These are phyloP conservation scores for Fusarium sp. DNA, from an alignment of 2,329 filamentous ascomycete genomes.

Conservation along the genomic window DNA sequence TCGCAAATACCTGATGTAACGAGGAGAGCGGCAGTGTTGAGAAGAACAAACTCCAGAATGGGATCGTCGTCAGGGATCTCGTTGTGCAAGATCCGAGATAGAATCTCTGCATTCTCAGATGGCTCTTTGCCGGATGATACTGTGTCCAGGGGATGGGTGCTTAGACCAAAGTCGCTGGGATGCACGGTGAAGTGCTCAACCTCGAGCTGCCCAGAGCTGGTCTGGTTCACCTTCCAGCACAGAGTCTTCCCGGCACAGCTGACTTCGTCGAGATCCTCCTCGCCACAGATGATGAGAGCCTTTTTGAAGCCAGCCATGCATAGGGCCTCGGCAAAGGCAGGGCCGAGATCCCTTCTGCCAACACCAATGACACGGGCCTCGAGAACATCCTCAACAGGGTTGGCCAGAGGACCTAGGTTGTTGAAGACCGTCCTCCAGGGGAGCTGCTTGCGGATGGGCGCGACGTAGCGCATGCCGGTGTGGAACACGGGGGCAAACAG, in stretches of 20 bases:
- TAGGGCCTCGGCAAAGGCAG: constrained; percentile 89
- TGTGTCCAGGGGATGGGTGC: constrained; percentile 76
- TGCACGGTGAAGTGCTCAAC: constrained; percentile 83
- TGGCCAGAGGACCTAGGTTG: constrained; percentile 90
- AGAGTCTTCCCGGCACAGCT: constrained; percentile 89
- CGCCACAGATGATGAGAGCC: constrained; percentile 90
- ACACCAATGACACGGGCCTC: constrained; percentile 96
- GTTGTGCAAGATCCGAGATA: constrained; percentile 80
- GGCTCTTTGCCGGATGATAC: constrained; percentile 90
- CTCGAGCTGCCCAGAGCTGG: constrained; percentile 58
- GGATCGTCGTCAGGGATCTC: constrained; percentile 82
- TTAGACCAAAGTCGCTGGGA: constrained; percentile 89
- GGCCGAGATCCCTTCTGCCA: constrained; percentile 86
- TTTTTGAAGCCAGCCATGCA: constrained; percentile 81
- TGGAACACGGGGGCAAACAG: constrained; percentile 97
- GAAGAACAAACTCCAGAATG: constrained; percentile 91
- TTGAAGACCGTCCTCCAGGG: constrained; percentile 99
- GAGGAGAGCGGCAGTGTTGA: constrained; percentile 91
- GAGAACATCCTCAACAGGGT: constrained; percentile 85
- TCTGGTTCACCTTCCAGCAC: constrained; percentile 83
- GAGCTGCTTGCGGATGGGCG: constrained; percentile 85
- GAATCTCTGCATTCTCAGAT: constrained; percentile 85
- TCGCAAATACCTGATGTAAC: constrained; percentile 90
- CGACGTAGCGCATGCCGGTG: constrained; percentile 91
- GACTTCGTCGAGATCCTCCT: constrained; percentile 95